Conservation (phyloP, 2,329 filamentous ascomycete genomes). For the Didymella segeticola region DNA sequence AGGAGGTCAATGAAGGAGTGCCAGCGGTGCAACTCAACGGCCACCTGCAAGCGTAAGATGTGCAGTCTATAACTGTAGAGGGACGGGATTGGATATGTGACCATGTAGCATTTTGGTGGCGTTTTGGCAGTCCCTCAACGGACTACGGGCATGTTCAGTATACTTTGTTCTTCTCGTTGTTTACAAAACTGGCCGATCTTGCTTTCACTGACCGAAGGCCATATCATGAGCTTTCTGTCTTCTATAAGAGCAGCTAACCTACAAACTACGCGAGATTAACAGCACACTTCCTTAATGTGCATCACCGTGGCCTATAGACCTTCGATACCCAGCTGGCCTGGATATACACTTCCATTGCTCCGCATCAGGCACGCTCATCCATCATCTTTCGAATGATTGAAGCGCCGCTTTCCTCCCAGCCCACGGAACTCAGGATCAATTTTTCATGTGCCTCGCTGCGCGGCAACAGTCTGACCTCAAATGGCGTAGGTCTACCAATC, state of each 20-base stretch:
- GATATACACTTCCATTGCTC: neutral
- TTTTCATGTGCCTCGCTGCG: constrained; percentile 39
- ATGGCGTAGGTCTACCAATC: constrained; percentile 49
- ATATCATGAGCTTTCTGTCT: no score
- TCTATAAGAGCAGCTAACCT: no score
- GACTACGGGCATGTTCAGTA: neutral
- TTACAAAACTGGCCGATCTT: neutral
- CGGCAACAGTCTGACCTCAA: constrained; percentile 38
- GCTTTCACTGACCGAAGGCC: no score
- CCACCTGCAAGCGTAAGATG: neutral
- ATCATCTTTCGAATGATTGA: constrained; percentile 15
- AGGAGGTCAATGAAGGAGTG: constrained; percentile 4
- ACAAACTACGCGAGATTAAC: no score
- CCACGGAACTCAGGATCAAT: constrained; percentile 43
- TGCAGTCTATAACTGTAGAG: neutral
- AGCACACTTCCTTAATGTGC: no score
- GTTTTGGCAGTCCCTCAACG: constrained; percentile 6
- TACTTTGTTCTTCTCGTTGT: neutral
- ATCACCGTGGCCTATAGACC: no score
- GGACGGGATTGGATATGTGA: neutral
- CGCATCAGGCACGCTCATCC: neutral
- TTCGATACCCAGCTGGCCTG: neutral
- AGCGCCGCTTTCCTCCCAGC: constrained; percentile 48
- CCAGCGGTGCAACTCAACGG: constrained; percentile 8
- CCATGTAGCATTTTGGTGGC: neutral